These are phyloP conservation scores for Viridothelium virens DNA, from an alignment of 495 filamentous ascomycete genomes.

Conservation along the genomic window DNA sequence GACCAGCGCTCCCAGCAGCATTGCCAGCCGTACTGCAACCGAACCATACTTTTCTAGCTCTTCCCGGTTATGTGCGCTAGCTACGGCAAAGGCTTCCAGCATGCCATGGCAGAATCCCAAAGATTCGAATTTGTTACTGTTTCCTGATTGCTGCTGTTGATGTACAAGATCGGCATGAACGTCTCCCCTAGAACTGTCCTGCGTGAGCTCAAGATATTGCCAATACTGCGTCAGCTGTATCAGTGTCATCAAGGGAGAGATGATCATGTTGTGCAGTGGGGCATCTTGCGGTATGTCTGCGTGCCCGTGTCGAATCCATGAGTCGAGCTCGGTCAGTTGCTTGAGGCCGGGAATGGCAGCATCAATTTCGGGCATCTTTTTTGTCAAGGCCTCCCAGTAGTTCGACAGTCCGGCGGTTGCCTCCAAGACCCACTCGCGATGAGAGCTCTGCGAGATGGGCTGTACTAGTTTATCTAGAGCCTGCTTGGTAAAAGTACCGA, in stretches of 20 bases:
- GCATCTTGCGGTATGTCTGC: neutral
- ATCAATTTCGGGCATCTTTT: neutral
- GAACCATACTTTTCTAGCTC: neutral
- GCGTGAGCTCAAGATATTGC: slow-evolving; percentile 17
- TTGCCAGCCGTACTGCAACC: neutral
- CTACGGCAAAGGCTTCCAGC: neutral
- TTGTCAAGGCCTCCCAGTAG: neutral
- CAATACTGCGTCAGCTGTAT: slow-evolving; percentile 1
- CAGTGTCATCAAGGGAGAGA: neutral
- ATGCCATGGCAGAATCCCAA: neutral
- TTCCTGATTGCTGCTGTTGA: neutral
- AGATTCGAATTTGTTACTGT: neutral
- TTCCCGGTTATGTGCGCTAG: neutral
- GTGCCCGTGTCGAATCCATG: neutral
- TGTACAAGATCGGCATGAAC: neutral
- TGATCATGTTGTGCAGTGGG: neutral
- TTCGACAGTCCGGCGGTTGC: neutral
- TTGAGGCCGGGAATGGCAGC: neutral
- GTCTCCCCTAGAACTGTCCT: neutral
- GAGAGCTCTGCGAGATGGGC: neutral
- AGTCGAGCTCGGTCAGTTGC: neutral
- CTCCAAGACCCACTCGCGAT: neutral
- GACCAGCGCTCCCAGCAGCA: neutral
- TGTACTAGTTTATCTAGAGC: neutral
- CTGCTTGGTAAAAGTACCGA: neutral